These are phyloP conservation scores for Coemansia sp. DNA, from an alignment of 192 early-diverging fungal species.

Conservation along the genomic window DNA sequence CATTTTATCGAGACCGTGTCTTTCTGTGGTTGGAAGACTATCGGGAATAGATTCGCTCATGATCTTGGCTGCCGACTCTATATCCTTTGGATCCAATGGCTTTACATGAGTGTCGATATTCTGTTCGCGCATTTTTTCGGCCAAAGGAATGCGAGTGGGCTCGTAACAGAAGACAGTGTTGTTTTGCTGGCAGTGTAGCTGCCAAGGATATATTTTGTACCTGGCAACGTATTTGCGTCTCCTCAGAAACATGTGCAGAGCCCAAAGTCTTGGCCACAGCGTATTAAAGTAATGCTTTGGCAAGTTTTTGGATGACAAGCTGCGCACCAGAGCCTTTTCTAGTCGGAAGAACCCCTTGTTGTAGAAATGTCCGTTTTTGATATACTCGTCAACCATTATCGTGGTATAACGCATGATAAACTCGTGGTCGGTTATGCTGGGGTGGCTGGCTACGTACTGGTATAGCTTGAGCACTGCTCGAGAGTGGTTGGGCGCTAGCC, in stretches of 20 bases:
- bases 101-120: constrained; percentile 2
- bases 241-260: constrained; percentile 44
- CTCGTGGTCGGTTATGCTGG: constrained; percentile 4
- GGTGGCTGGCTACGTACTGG: constrained; percentile 24
- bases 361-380: constrained; percentile 23
- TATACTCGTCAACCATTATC: constrained; percentile 11
- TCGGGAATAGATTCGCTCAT: constrained; percentile 13
- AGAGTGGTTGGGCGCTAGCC: neutral
- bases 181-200: constrained; percentile 12
- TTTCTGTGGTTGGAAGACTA: neutral
- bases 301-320: constrained; percentile 18
- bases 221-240: constrained; percentile 22
- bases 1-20: constrained; percentile 10
- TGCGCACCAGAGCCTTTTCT: constrained; percentile 9
- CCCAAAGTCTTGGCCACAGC: constrained; percentile 34
- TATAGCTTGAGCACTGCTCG: constrained; percentile 23
- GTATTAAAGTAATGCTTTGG: constrained; percentile 9
- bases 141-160: constrained; percentile 22
- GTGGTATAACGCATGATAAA: constrained; percentile 18
- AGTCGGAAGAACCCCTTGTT: constrained; percentile 32
- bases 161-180: constrained; percentile 5
- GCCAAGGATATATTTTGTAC: constrained; percentile 15
- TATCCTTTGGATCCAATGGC: constrained; percentile 7
- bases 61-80: constrained; percentile 16
- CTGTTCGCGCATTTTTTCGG: constrained; percentile 12